Base-by-base conservation (phyloP, 2,329 filamentous ascomycete species). In the Lachnellula willkommii region DNA sequence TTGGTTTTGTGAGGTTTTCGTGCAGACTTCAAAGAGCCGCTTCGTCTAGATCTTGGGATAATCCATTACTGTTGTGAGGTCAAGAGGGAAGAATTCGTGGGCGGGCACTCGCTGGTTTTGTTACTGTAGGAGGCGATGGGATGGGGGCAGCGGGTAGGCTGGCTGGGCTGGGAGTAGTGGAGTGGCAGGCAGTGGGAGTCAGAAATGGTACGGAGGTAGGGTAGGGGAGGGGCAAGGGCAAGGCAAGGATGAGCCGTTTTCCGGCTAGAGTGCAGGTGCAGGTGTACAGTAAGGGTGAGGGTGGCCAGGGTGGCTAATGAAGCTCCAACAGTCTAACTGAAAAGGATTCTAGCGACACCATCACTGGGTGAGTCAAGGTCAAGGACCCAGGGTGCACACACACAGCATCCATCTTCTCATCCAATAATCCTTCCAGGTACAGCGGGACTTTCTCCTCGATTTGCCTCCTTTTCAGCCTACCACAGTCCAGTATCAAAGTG, bases 21-120 rank as follows among this genome's bases (percentile, higher is more conserved):
- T 59, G 65, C 66, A 69, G 65, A 68, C 66, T 67, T 65, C 66
- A 62, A 60, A 61, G 64, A 68, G 66, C 66, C 66, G 65, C 65
- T 60, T 47, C 56, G 54, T 53, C 56, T 66, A 66, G 55, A 57
- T 51, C 51, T 60, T 58, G 54, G 59, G 59, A 63, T 65, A 64
- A 58, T 66, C 67, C 66, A 68, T 69, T 56, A 57, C 61, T 61
- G 58, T 52, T 54, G 47, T 56, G 56, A 58, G 55, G 55, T 60
- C 22, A 54, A 47, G 48, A 48, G 47, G 42, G 49, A 17, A 22
- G 39, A 48, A 43, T 55, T 53, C 56, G 60, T 20, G 17, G 39
- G 64, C 58, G 62, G 63, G 62, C 52, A 60, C 54, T 53, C 52
- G 52, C 54, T 42, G 52, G 46, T 62, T 62, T 63, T 59, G 56